phyloP scores from a whole-genome alignment of 2,329 filamentous ascomycete genomes.

The Monosporascus cannonballus region DNA sequence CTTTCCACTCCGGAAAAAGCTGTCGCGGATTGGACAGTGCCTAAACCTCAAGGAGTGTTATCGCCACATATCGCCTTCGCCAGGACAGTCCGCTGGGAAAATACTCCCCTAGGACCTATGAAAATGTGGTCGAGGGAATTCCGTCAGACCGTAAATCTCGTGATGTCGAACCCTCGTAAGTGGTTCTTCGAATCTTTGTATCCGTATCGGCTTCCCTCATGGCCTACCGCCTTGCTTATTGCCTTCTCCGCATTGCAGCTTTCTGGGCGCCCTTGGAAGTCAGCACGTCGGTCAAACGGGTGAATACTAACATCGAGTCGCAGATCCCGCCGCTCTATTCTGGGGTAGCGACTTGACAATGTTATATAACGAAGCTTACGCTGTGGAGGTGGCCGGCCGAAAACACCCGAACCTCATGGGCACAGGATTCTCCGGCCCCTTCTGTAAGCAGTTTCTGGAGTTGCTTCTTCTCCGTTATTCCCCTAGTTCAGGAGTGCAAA shows the following conservation, averaged over 20 bases:
- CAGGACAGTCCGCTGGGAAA: constrained; percentile 34
- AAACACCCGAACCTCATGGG: constrained; percentile 59
- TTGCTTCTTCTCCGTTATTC: no score
- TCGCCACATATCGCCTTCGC: constrained; percentile 24
- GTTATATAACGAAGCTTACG: constrained; percentile 57
- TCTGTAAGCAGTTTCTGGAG: constrained; percentile 22
- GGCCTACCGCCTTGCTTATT: background rate
- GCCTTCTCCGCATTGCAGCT: background rate
- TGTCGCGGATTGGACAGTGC: constrained; percentile 29
- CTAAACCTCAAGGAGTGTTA: constrained; percentile 23
- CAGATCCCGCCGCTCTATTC: constrained; percentile 46
- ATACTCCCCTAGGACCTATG: constrained; percentile 38
- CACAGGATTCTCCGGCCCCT: constrained; percentile 48
- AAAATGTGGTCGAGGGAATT: constrained; percentile 37
- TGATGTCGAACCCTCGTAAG: constrained; percentile 27
- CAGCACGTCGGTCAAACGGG: background rate
- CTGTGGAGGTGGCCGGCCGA: constrained; percentile 51
- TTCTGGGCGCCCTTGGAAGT: background rate
- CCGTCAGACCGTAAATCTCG: constrained; percentile 33
- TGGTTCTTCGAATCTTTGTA: background rate
- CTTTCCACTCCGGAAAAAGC: constrained; percentile 27
- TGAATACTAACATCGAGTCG: background rate
- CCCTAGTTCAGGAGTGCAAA: no score
- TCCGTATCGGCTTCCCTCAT: background rate
- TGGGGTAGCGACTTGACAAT: constrained; percentile 57